These are phyloP conservation scores for Vitis vinifera DNA, from an alignment of 164 flowering plant species.

Conservation along the genomic window DNA sequence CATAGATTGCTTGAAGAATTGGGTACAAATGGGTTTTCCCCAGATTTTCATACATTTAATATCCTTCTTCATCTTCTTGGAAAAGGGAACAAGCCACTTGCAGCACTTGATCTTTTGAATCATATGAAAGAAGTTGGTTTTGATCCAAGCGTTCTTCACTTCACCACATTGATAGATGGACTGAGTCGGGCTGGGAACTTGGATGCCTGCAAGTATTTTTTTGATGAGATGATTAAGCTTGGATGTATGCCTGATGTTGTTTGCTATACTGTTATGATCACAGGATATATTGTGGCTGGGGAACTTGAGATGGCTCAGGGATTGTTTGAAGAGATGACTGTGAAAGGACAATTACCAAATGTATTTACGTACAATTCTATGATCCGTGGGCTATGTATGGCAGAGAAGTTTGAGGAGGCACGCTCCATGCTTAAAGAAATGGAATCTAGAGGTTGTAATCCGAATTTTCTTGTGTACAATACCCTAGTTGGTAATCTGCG, in stretches of 20 bases:
- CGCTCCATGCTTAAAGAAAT: conserved; percentile 69
- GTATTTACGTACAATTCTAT: conserved; percentile 89
- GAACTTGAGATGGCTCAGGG: conserved; percentile 68
- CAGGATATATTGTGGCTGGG: conserved; percentile 61
- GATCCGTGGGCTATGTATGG: conserved; percentile 87
- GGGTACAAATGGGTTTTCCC: conserved; percentile 57
- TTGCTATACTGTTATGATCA: conserved; percentile 86
- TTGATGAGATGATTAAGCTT: conserved; percentile 64
- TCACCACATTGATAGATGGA: conserved; percentile 88
- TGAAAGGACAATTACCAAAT: conserved; percentile 74
- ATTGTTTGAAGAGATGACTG: conserved; percentile 70
- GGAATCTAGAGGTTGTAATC: conserved; percentile 80
- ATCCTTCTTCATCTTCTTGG: conserved; percentile 81
- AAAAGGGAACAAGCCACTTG: conserved; percentile 64
- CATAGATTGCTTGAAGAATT: conserved; percentile 70
- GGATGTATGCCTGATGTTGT: conserved; percentile 86
- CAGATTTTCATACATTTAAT: conserved; percentile 82
- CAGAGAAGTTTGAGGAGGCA: conserved; percentile 70
- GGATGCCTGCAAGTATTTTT: conserved; percentile 75
- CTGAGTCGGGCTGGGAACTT: conserved; percentile 85
- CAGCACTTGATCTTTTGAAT: conserved; percentile 70
- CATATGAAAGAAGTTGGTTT: conserved; percentile 79
- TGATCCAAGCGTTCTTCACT: conserved; percentile 73
- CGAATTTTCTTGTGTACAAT: conserved; percentile 81
- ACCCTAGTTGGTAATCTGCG: conserved; percentile 64